A percentile compares a stretch with the other conserved stretches of the same genome.
Evolutionary conservation across 2,329 filamentous ascomycete genomes (phyloP).

Genomic region (Pyrenophora teres): DNA sequence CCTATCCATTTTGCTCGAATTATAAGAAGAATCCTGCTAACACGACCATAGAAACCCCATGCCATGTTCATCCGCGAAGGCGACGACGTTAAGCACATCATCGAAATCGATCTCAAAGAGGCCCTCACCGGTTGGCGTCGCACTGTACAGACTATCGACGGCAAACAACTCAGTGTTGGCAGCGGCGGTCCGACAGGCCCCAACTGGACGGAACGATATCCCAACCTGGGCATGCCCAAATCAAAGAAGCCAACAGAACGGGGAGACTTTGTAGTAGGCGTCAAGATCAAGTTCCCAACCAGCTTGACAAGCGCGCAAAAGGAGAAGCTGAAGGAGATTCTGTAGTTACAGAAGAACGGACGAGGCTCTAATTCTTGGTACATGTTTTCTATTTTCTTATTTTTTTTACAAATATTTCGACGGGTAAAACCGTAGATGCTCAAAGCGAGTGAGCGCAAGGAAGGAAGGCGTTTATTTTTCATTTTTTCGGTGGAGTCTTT

Average conservation of each 20-base stretch:
- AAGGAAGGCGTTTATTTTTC: slow-evolving; percentile 14
- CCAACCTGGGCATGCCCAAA: slow-evolving; percentile 89
- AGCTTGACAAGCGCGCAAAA: slow-evolving; percentile 79
- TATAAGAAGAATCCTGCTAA: slow-evolving; percentile 19
- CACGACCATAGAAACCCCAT: slow-evolving; percentile 73
- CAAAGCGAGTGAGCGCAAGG: slow-evolving; percentile 8
- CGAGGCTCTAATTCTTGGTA: slow-evolving; percentile 13
- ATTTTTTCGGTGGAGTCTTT: slow-evolving; percentile 17
- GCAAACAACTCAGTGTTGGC: slow-evolving; percentile 78
- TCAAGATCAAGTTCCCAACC: slow-evolving; percentile 91
- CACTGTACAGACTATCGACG: slow-evolving; percentile 92
- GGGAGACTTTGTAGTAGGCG: slow-evolving; percentile 85
- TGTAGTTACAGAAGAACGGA: slow-evolving; percentile 51
- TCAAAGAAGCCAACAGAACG: slow-evolving; percentile 84
- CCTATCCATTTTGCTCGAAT: neutral
- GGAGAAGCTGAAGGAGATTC: slow-evolving; percentile 75
- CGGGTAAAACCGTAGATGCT: slow-evolving; percentile 3
- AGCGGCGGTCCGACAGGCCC: slow-evolving; percentile 85
- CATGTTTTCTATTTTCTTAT: slow-evolving; percentile 9
- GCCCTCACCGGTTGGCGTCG: slow-evolving; percentile 91
- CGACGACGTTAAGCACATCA: slow-evolving; percentile 78
- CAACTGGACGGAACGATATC: slow-evolving; percentile 79
- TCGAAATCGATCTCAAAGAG: slow-evolving; percentile 89
- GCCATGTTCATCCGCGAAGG: slow-evolving; percentile 83
- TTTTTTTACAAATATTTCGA: neutral